A percentile compares a stretch with the other conserved stretches of the same genome.
phyloP scores from a whole-genome alignment of 1,284 basidiomycete species.

The Hemileia vastatrix region DNA sequence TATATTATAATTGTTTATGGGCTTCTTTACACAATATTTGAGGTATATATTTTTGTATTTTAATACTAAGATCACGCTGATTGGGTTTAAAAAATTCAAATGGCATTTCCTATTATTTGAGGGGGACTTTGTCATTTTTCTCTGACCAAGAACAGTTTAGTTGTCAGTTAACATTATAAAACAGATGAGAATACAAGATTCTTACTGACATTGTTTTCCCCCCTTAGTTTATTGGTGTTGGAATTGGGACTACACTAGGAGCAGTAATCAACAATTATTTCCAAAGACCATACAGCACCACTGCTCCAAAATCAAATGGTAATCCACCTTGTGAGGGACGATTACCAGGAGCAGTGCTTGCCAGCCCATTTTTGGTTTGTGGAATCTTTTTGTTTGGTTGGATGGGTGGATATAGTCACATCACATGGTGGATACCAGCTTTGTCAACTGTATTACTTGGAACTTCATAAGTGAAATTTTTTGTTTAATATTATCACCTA shows the following conservation, averaged over 20 bases:
- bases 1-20: conserved; percentile 57
- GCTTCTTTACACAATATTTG: conserved; percentile 50
- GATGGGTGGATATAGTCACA: conserved; percentile 53
- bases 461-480: conserved; percentile 20
- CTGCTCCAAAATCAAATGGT: conserved; percentile 50
- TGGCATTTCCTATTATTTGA: conserved; percentile 51
- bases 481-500: neutral
- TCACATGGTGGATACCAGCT: conserved; percentile 57
- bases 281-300: conserved; percentile 50
- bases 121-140: conserved; percentile 54
- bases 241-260: conserved; percentile 56
- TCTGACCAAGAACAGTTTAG: conserved; percentile 55
- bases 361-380: conserved; percentile 53
- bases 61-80: neutral
- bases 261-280: conserved; percentile 34
- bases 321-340: conserved; percentile 58
- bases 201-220: no score
- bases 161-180: no score
- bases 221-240: conserved; percentile 64
- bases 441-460: conserved; percentile 50
- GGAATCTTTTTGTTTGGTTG: conserved; percentile 64
- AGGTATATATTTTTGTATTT: neutral
- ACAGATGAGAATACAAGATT: no score
- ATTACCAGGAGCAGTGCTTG: conserved; percentile 52
- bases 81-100: neutral